Base-by-base conservation (phyloP, 2,329 filamentous ascomycete species). In the Ceratocystis variospora region DNA sequence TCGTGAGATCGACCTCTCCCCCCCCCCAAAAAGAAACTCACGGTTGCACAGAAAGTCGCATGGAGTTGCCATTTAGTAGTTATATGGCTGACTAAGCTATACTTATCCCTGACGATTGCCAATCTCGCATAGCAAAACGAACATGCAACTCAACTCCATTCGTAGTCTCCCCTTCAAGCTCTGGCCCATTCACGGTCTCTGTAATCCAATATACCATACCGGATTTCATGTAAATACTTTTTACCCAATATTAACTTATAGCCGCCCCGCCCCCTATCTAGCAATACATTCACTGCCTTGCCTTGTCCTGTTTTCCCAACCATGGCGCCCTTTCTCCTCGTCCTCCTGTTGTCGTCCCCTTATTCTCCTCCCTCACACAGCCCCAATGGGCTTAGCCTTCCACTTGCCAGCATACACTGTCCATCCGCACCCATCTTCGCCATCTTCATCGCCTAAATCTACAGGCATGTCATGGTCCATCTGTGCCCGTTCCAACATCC, bases 401-500 rank as follows among this genome's bases (percentile, higher is more conserved):
- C 68, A 69, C n/a, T 61, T 62, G 31, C 66, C 67, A 19, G 65
- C 53, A 22, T 61, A 66, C 17, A 37, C 50, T 2, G 28, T 25
- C 68, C 68, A 69, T 22, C 68, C 68, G 41, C 61, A 63, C 44
- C 46, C 64, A n/a, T 65, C 63, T 8, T 68, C 66, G 5, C 12
- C 57, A 2, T 67, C 66, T 53, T 74, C 71, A n/a, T 74, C 73
- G 15, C 73, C 73, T 17, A 73, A 74, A 1, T 73, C 69, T 10
- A 69, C 68, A 28, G 65, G 65, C 17, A 64, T 63, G 45, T 62
- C 64, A 0, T 12, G 55, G n/a, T 72, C 69, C 25, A 46, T 45
- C 5, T 74, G 73, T 66, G 73, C 72, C 67, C 70, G 69, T 70
- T 68, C 72, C 74, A 41, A 15, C 10, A 80, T 73, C 82, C 83